Percentiles rank a stretch among this genome's conserved stretches.
Evolutionary conservation across 768 basidiomycete genomes (phyloP).

Genomic region (Holtermannia corniformis): DNA sequence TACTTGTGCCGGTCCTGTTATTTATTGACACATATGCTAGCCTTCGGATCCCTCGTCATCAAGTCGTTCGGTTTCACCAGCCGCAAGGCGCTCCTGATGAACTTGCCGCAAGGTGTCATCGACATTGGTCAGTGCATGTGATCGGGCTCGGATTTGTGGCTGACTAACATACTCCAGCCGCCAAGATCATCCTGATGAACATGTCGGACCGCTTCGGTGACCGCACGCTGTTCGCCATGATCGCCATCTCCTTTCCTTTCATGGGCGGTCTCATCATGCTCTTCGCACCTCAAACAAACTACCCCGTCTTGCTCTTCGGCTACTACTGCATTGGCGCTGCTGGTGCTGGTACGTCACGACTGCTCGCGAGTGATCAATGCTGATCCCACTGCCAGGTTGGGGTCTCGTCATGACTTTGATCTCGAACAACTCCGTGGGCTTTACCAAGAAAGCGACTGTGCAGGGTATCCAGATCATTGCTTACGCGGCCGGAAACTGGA

Average conservation of each 20-base stretch:
- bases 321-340: conserved; percentile 2
- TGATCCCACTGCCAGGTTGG: conserved; percentile 16
- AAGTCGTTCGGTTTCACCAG: conserved; percentile 20
- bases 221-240: conserved; percentile 12
- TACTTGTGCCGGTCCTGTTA: neutral
- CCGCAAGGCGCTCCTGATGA: conserved; percentile 14
- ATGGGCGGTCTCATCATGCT: conserved; percentile 21
- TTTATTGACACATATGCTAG: too few relatives aligned
- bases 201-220: conserved; percentile 18
- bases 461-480: conserved; percentile 17
- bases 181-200: conserved; percentile 16
- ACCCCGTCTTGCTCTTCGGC: conserved; percentile 12
- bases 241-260: conserved; percentile 15
- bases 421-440: conserved; percentile 15
- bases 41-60: conserved; percentile 19
- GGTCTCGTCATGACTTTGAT: conserved; percentile 14
- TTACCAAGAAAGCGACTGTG: conserved; percentile 18
- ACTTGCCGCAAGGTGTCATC: conserved; percentile 10
- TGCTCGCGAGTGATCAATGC: too few relatives aligned
- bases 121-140: too few relatives aligned
- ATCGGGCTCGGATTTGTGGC: too few relatives aligned
- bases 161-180: too few relatives aligned
- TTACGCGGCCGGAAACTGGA: conserved; percentile 9
- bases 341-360: neutral
- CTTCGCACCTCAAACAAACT: conserved; percentile 10